phyloP scores from a whole-genome alignment of 2,329 filamentous ascomycete species.

The Fusarium sp. region DNA sequence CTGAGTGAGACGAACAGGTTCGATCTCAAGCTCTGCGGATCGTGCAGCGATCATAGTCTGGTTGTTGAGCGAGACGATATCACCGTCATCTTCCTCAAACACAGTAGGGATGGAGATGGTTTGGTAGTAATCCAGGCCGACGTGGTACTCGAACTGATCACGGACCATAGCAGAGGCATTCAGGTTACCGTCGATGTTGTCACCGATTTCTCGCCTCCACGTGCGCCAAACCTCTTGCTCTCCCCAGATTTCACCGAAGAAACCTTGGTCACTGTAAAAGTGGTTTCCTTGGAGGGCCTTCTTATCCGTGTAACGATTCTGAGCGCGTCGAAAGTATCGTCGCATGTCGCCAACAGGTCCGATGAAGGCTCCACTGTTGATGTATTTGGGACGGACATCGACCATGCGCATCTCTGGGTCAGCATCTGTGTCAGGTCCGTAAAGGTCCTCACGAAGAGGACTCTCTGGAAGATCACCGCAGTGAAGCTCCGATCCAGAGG shows the following conservation, averaged over 20 bases:
- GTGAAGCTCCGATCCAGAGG: conserved; percentile 29
- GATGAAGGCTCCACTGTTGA: conserved; percentile 47
- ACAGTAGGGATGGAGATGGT: conserved; percentile 39
- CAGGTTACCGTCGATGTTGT: conserved; percentile 5
- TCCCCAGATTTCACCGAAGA: conserved; percentile 46
- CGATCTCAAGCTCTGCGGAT: conserved; percentile 33
- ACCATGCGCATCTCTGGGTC: conserved; percentile 20
- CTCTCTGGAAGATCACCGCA: conserved; percentile 33
- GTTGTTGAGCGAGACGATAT: conserved; percentile 35
- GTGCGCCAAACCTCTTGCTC: conserved; percentile 44
- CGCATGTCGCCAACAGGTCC: conserved; percentile 44
- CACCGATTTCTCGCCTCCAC: conserved; percentile 22
- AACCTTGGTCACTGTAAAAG: conserved; percentile 46
- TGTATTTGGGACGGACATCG: conserved; percentile 40
- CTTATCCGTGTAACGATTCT: conserved; percentile 35
- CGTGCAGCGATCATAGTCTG: conserved; percentile 8
- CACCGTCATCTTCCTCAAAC: conserved; percentile 38
- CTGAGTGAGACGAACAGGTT: conserved; percentile 23
- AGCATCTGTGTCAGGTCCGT: conserved; percentile 35
- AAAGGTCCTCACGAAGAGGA: conserved; percentile 37
- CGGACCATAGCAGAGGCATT: conserved; percentile 20
- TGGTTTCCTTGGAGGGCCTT: conserved; percentile 14
- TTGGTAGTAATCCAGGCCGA: conserved; percentile 41
- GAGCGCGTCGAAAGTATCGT: conserved; percentile 38
- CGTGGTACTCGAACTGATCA: conserved; percentile 39